A percentile compares a stretch with the other conserved stretches of the same genome.
These are phyloP conservation scores for Sporisorium exsertum DNA, from an alignment of 1,284 basidiomycete genomes.

Conservation along the genomic window DNA sequence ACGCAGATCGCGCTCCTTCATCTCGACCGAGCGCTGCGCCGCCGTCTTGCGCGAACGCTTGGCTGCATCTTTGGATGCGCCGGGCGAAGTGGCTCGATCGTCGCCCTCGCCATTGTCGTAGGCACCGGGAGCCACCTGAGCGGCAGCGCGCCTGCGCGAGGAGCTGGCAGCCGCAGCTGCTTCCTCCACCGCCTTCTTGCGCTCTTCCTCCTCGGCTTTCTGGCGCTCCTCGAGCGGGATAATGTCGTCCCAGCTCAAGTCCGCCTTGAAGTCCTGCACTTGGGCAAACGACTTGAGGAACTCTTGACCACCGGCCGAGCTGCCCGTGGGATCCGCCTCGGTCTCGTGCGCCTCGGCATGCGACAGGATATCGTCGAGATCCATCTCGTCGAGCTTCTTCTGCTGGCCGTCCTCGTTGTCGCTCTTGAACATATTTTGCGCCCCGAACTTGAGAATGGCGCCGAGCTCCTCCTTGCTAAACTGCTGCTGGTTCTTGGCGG, in stretches of 20 bases:
- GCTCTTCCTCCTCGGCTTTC: constrained; percentile 76
- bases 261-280: constrained; percentile 97
- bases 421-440: constrained; percentile 99
- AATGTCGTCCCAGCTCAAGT: constrained; percentile 96
- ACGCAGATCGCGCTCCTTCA: constrained; percentile 96
- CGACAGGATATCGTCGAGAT: constrained; percentile 96
- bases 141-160: constrained; percentile 74
- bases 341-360: constrained; percentile 98
- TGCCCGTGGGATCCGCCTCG: constrained; percentile 75
- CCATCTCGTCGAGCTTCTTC: constrained; percentile 98
- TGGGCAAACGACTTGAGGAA: constrained; percentile 96
- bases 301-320: constrained; percentile 94
- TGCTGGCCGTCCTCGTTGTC: constrained; percentile 87
- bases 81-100: constrained; percentile 47
- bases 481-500: constrained; percentile 73
- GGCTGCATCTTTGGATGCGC: constrained; percentile 71
- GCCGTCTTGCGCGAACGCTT: constrained; percentile 75
- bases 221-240: constrained; percentile 93
- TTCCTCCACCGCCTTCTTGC: constrained; percentile 76
- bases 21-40: constrained; percentile 91
- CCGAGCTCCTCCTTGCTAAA: constrained; percentile 97
- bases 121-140: constrained; percentile 77
- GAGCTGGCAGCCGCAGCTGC: constrained; percentile 72
- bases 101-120: constrained; percentile 74
- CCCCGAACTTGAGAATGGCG: constrained; percentile 98